Evolutionary conservation across 176 grass and related monocot species (phyloP), one percentile per base, ranked within the genome.

Genomic region (Lolium multiflorum): DNA sequence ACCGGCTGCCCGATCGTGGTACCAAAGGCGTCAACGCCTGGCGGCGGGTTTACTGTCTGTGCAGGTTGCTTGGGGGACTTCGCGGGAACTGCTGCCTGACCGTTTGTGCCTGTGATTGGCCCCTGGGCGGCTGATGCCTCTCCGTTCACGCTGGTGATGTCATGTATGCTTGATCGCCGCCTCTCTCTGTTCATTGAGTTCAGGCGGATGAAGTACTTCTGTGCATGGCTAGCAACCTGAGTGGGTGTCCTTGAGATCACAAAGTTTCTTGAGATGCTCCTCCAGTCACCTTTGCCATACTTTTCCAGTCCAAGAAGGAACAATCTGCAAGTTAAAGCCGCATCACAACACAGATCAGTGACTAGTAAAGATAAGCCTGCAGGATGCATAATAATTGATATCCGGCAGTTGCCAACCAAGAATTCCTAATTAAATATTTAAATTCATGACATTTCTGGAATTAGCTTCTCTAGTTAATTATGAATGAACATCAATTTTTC

Each of bases 291-390:
- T 86, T 98, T 98, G 14, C 96, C 96, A 22, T 94, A 96, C 77
- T 98, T 96, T 61, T 98, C 96, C 52, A 98, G 96, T 54, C 96
- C 93, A 80, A 96, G 94, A 82, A 98, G 92, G 76, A 98, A 98
- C 63, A 98, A 74, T 65, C 96, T 98, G 86, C 75, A 71, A 74
- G 83, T 85, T 11, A 66, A 76, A 83, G 87, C 28, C 26, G 90
- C 67, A 61, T 37, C 56, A 16, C 46, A 48, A 61, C 69, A 31
- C 48, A 75, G 18, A 54, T 82, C 16, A 88, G 49, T 56, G 69
- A 17, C 51, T 57, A 26, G 14, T 54, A 63, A 51, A 63, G 2
- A 9, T 66, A 78, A 48, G 25, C 28, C 35, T 79, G 35, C 47
- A 48, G 25, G 24, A 74, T 8, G 20, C 22, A 83, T 20, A 7